phyloP scores from a whole-genome alignment of 2,329 filamentous ascomycete species.

The Fusarium pininemorale region DNA sequence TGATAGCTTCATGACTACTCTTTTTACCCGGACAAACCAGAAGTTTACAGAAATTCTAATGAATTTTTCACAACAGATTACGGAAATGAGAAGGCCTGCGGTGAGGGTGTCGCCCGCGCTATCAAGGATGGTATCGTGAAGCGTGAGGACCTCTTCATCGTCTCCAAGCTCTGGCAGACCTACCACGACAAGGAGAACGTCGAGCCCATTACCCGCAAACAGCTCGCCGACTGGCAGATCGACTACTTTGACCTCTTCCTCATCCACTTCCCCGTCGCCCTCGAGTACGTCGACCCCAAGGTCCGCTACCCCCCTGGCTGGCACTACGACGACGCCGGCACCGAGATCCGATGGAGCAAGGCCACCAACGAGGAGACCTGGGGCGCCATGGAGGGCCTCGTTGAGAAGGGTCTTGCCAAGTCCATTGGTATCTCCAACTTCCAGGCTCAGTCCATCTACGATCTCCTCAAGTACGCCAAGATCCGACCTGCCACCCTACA shows the following conservation, averaged over 20 bases:
- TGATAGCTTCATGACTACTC: conserved; percentile 29
- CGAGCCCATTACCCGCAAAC: conserved; percentile 77
- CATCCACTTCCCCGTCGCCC: conserved; percentile 87
- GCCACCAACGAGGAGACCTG: conserved; percentile 84
- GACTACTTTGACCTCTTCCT: conserved; percentile 93
- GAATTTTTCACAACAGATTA: conserved; percentile 66
- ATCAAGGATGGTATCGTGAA: conserved; percentile 84
- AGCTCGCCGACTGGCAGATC: conserved; percentile 83
- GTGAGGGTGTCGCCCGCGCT: conserved; percentile 79
- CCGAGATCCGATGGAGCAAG: conserved; percentile 70
- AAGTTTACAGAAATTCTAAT: conserved; percentile 8
- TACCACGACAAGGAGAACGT: conserved; percentile 86
- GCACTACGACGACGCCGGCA: conserved; percentile 69
- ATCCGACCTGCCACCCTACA: conserved; percentile 81
- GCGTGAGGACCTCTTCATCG: conserved; percentile 89
- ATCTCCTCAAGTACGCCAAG: conserved; percentile 80
- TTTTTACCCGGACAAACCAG: neutral
- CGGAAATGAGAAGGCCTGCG: conserved; percentile 82
- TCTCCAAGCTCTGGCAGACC: conserved; percentile 92
- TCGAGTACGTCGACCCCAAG: conserved; percentile 84
- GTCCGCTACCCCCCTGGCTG: conserved; percentile 84
- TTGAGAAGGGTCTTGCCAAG: conserved; percentile 72
- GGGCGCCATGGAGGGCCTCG: conserved; percentile 80
- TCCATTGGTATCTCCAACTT: conserved; percentile 88
- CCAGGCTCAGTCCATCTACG: conserved; percentile 79